phyloP scores from a whole-genome alignment of 75 land plant genomes.

The Pinus albicaulis region DNA sequence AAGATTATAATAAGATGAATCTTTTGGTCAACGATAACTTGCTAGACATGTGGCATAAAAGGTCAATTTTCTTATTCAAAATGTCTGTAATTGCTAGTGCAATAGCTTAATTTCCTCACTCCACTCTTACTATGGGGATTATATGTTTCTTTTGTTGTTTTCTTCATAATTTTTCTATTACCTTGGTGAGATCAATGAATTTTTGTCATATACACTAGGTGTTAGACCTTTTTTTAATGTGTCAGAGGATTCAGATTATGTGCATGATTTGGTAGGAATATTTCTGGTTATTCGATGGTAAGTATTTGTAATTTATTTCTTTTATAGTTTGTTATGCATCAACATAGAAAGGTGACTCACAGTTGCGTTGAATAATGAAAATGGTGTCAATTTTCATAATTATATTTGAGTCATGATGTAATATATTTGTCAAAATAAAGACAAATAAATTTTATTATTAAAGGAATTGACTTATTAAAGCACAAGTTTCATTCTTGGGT shows the following conservation, averaged over 20 bases:
- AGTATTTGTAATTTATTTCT: too few relatives aligned
- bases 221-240: constrained; percentile 40
- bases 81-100: not conserved
- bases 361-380: too few relatives aligned
- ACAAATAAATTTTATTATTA: too few relatives aligned
- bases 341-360: too few relatives aligned
- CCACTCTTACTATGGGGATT: not conserved
- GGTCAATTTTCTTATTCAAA: constrained; percentile 11
- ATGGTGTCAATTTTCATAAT: too few relatives aligned
- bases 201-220: constrained; percentile 41
- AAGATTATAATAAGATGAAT: constrained; percentile 45
- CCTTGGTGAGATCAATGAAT: constrained; percentile 45
- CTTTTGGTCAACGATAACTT: constrained; percentile 30
- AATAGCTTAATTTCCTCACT: not conserved
- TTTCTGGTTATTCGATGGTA: too few relatives aligned
- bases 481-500: too few relatives aligned
- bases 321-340: too few relatives aligned
- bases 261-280: constrained; percentile 27
- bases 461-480: too few relatives aligned
- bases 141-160: not conserved
- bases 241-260: constrained; percentile 47
- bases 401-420: too few relatives aligned
- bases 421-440: too few relatives aligned
- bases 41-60: constrained; percentile 47
- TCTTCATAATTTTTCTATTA: constrained; percentile 38